These are phyloP conservation scores for Ceratocystis eucalypticola DNA, from an alignment of 2,329 filamentous ascomycete species.

Conservation along the genomic window DNA sequence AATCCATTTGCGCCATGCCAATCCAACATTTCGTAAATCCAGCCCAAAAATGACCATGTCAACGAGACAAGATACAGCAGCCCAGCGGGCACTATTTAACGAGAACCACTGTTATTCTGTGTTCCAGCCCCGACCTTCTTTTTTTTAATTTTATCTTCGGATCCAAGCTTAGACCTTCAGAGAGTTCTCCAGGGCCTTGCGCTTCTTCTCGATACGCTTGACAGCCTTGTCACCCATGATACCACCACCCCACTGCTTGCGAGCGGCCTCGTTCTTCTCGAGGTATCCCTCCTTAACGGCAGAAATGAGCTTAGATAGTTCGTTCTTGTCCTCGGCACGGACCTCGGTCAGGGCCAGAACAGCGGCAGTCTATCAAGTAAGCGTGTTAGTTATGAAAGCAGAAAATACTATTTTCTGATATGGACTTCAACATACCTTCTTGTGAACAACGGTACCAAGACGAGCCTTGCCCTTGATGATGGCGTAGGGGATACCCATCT, in stretches of 20 bases:
- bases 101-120: constrained; percentile 14
- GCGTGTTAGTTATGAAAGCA: constrained; percentile 24
- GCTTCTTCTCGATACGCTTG: constrained; percentile 65
- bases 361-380: constrained; percentile 64
- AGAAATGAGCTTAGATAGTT: constrained; percentile 91
- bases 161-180: constrained; percentile 76
- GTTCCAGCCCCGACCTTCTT: constrained; percentile 18
- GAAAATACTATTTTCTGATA: background rate
- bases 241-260: constrained; percentile 96
- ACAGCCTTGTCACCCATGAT: constrained; percentile 97
- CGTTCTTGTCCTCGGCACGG: constrained; percentile 93
- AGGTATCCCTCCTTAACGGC: constrained; percentile 97
- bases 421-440: constrained; percentile 55
- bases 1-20: constrained; percentile 19
- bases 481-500: constrained; percentile 99
- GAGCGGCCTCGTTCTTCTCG: constrained; percentile 84
- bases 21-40: constrained; percentile 4
- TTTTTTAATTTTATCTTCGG: constrained; percentile 12
- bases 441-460: constrained; percentile 97
- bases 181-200: constrained; percentile 83
- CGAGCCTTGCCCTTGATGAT: constrained; percentile 99
- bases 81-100: constrained; percentile 13
- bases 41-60: constrained; percentile 12
- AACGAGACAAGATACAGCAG: constrained; percentile 17
- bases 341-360: constrained; percentile 94